Evolutionary conservation across 1,284 basidiomycete genomes (phyloP).

Genomic region (Coniophora puteana): DNA sequence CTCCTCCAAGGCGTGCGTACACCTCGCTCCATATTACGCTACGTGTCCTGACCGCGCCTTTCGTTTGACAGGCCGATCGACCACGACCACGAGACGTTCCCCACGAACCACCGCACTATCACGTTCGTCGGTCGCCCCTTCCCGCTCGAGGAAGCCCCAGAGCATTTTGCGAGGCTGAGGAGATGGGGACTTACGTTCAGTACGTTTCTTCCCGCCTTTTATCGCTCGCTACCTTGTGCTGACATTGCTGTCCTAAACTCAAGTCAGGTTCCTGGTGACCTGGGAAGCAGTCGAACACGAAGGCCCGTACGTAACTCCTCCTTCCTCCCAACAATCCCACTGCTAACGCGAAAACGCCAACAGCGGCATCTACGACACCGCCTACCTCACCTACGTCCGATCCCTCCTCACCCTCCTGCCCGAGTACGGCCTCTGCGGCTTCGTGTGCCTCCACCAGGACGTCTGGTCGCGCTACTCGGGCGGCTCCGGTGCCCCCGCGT

Average conservation of each 20-base stretch:
- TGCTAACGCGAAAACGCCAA: too few relatives aligned
- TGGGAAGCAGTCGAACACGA: conserved; percentile 97
- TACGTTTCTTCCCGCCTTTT: conserved; percentile 36
- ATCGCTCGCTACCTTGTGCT: background rate
- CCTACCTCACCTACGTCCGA: conserved; percentile 82
- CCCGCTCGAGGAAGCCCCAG: conserved; percentile 76
- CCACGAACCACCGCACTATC: conserved; percentile 54
- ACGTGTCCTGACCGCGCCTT: conserved; percentile 5
- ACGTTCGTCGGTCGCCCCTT: conserved; percentile 86
- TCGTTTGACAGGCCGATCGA: conserved; percentile 49
- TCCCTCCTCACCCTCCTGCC: conserved; percentile 74
- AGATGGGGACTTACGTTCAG: conserved; percentile 87
- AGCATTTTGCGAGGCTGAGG: conserved; percentile 76
- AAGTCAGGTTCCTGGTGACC: conserved; percentile 86
- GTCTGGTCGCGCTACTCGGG: conserved; percentile 96
- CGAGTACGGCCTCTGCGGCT: conserved; percentile 77
- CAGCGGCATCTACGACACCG: conserved; percentile 79
- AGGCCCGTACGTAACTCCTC: conserved; percentile 65
- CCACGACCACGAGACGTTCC: conserved; percentile 61
- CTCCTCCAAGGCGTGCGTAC: conserved; percentile 79
- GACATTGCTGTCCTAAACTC: conserved; percentile 4
- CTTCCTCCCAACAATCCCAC: background rate
- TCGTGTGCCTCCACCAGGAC: conserved; percentile 85
- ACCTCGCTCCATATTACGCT: background rate
- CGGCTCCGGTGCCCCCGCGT: conserved; percentile 89